A percentile compares a stretch with the other conserved stretches of the same genome.
phyloP scores from a whole-genome alignment of 2,329 filamentous ascomycete genomes.

The Cladophialophora bantiana region DNA sequence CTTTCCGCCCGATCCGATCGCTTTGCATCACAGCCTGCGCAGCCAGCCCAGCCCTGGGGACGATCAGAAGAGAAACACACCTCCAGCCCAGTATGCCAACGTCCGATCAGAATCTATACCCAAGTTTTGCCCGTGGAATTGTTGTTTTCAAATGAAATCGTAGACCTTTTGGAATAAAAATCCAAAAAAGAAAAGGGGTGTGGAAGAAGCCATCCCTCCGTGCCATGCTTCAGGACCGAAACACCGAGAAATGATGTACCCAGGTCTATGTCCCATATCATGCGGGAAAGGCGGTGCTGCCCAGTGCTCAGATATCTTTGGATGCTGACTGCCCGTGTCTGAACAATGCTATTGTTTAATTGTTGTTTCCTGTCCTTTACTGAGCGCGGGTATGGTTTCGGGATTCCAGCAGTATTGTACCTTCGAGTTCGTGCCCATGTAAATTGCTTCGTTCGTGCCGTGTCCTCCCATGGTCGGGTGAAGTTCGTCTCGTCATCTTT shows the following conservation, averaged over 20 bases:
- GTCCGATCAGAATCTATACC: background rate
- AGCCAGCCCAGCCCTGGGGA: background rate
- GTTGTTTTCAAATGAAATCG: background rate
- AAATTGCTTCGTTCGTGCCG: background rate
- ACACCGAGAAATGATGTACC: background rate
- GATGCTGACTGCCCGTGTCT: background rate
- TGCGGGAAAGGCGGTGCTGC: background rate
- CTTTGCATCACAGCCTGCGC: background rate
- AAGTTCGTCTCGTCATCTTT: background rate
- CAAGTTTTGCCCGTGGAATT: background rate
- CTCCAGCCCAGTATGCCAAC: background rate
- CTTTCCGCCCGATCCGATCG: constrained; percentile 1
- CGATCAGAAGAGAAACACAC: background rate
- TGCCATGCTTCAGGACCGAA: background rate
- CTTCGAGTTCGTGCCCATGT: background rate
- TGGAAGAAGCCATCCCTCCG: background rate
- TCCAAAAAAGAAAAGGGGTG: background rate
- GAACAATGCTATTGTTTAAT: background rate
- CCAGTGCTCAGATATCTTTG: background rate
- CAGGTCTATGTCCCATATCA: background rate
- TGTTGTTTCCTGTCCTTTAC: background rate
- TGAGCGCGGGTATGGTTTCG: background rate
- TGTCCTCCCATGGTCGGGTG: background rate
- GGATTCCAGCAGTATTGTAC: background rate
- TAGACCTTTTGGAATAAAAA: background rate